phyloP scores from a whole-genome alignment of 345 rosid species.

The Lagerstroemia speciosa region DNA sequence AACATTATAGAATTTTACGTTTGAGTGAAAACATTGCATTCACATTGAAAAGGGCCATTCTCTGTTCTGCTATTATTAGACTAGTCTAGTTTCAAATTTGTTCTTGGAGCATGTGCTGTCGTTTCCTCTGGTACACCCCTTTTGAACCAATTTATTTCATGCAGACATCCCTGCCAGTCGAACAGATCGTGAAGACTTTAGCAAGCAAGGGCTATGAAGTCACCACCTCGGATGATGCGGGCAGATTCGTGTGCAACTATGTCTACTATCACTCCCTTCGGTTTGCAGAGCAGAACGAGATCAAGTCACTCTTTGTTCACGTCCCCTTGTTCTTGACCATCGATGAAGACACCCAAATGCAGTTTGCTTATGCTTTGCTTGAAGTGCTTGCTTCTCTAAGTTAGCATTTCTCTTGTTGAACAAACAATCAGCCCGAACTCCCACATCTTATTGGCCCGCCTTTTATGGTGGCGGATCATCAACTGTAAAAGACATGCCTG shows the following conservation, averaged over 20 bases:
- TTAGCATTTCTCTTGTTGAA: slow-evolving; percentile 7
- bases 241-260: slow-evolving; percentile 96
- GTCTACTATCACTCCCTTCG: slow-evolving; percentile 90
- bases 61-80: not conserved
- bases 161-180: slow-evolving; percentile 20
- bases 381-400: slow-evolving; percentile 71
- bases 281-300: slow-evolving; percentile 75
- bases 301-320: slow-evolving; percentile 77
- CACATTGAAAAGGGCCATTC: not conserved
- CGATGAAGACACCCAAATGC: slow-evolving; percentile 89
- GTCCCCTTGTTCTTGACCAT: slow-evolving; percentile 90
- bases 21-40: not conserved
- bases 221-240: slow-evolving; percentile 80
- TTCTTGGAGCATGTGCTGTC: not conserved
- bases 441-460: not conserved
- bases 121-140: not conserved
- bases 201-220: slow-evolving; percentile 55
- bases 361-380: slow-evolving; percentile 72
- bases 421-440: not conserved
- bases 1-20: not conserved
- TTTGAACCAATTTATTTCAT: not conserved
- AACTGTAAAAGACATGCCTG: not conserved
- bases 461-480: not conserved
- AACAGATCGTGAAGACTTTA: slow-evolving; percentile 12
- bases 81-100: not conserved